These are phyloP conservation scores for Takakia lepidozioides DNA, from an alignment of 225 moss, liverwort and hornwort genomes.

Conservation along the genomic window DNA sequence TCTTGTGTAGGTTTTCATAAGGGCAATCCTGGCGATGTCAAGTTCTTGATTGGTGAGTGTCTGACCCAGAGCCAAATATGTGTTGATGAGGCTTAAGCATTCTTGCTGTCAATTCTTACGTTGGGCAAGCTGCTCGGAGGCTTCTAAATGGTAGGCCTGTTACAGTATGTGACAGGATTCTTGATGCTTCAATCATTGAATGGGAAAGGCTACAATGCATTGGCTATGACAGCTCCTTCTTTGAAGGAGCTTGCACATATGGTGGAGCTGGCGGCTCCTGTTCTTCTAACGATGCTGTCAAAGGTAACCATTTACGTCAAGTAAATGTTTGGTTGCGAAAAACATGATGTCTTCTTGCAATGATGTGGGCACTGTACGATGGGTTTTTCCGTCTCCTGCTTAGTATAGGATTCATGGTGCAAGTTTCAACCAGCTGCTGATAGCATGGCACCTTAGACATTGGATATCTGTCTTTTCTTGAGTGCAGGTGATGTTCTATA, in stretches of 20 bases:
- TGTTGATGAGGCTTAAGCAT: neutral
- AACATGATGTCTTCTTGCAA: neutral
- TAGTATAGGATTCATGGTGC: no score
- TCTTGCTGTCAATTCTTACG: no score
- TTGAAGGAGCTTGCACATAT: slow-evolving; percentile 54
- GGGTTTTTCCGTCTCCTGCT: no score
- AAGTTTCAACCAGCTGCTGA: neutral
- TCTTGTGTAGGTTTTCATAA: no score
- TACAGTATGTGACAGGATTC: slow-evolving; percentile 74
- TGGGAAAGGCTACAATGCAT: slow-evolving; percentile 69
- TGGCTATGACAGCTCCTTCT: slow-evolving; percentile 56
- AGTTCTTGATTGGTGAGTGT: no score
- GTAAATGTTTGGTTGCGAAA: no score
- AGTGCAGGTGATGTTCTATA: slow-evolving; percentile 72
- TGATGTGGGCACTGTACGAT: no score
- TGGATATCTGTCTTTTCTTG: neutral
- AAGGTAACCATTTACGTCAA: slow-evolving; percentile 33
- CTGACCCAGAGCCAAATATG: no score
- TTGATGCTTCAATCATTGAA: slow-evolving; percentile 62
- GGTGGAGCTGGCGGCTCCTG: slow-evolving; percentile 66
- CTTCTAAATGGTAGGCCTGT: neutral
- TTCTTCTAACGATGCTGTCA: slow-evolving; percentile 86
- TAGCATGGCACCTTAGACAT: no score
- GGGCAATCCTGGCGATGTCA: no score
- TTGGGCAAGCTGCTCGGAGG: no score